Conservation (phyloP, 495 filamentous ascomycete genomes). For the Venustampulla echinocandica region DNA sequence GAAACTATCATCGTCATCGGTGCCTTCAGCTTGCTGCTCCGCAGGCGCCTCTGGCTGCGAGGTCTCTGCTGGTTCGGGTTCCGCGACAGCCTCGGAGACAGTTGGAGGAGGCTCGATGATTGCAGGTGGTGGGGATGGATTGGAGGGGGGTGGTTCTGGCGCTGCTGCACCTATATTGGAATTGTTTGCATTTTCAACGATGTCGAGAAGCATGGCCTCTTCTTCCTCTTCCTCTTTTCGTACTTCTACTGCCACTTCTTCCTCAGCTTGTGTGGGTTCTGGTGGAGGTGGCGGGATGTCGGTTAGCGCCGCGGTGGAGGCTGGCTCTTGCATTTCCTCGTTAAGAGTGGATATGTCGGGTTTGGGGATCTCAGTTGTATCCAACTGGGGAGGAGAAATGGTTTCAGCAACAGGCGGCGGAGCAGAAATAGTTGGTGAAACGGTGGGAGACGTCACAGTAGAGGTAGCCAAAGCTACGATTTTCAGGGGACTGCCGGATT, state of each 20-base stretch:
- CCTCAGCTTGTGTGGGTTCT: constrained; percentile 11
- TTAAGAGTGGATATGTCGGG: constrained; percentile 4
- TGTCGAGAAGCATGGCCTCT: constrained; percentile 21
- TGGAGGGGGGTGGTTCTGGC: not conserved
- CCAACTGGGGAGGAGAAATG: not conserved
- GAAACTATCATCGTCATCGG: constrained; percentile 20
- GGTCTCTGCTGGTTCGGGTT: not conserved
- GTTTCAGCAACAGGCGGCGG: not conserved
- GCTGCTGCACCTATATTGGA: constrained; percentile 1
- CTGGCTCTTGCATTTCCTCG: constrained; percentile 15
- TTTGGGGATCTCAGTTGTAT: not conserved
- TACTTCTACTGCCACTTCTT: not conserved
- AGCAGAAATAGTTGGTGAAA: constrained; percentile 1
- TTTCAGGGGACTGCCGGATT: constrained; percentile 20
- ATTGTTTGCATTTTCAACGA: constrained; percentile 9
- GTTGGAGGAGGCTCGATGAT: not conserved
- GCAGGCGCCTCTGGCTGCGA: no score
- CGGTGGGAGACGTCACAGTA: constrained; percentile 13
- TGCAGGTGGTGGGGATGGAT: not conserved
- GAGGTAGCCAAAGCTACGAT: constrained; percentile 19
- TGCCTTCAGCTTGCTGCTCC: not conserved
- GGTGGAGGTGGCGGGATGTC: constrained; percentile 12
- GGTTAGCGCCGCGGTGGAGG: constrained; percentile 3
- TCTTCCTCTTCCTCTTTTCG: constrained; percentile 17
- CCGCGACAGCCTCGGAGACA: not conserved